These are phyloP conservation scores for Chlamydomonas incerta DNA, from an alignment of 139 green algal species.

Conservation along the genomic window DNA sequence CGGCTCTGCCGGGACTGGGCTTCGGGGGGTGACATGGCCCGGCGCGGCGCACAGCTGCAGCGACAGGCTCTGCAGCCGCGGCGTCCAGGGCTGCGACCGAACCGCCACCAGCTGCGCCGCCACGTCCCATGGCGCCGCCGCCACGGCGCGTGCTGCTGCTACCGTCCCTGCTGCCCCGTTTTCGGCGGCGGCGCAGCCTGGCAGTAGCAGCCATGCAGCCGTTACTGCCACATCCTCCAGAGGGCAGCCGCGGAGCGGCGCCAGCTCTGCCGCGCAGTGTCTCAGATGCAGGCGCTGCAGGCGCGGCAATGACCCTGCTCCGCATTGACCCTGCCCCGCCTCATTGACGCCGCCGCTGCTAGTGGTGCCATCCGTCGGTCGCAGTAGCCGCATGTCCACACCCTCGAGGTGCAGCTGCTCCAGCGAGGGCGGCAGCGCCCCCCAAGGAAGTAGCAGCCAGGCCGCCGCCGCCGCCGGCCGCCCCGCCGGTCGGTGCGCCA, in stretches of 20 bases:
- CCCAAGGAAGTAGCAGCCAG: slow-evolving; percentile 3
- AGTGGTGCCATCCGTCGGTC: too few relatives aligned
- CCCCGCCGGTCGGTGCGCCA: slow-evolving; percentile 21
- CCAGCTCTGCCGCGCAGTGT: slow-evolving; percentile 10
- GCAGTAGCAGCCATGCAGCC: slow-evolving; percentile 21
- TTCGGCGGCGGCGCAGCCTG: too few relatives aligned
- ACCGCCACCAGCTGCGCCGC: slow-evolving; percentile 14
- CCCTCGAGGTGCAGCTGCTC: slow-evolving; percentile 1
- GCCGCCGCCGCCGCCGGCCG: background rate
- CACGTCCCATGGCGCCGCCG: slow-evolving; percentile 22
- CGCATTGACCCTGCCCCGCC: too few relatives aligned
- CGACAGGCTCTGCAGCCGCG: background rate
- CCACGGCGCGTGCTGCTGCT: background rate
- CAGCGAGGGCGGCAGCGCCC: background rate
- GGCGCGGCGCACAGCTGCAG: background rate
- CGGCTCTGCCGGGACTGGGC: too few relatives aligned
- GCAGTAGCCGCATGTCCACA: background rate
- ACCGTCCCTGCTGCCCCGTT: background rate
- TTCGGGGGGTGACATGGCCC: background rate
- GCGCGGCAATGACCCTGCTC: background rate
- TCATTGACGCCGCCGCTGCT: too few relatives aligned
- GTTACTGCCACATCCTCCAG: slow-evolving; percentile 7
- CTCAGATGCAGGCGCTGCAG: slow-evolving; percentile 11
- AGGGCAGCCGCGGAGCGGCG: background rate
- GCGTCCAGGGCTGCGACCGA: background rate